phyloP scores from a whole-genome alignment of 805 yeast genomes.

The Millerozyma miso region DNA sequence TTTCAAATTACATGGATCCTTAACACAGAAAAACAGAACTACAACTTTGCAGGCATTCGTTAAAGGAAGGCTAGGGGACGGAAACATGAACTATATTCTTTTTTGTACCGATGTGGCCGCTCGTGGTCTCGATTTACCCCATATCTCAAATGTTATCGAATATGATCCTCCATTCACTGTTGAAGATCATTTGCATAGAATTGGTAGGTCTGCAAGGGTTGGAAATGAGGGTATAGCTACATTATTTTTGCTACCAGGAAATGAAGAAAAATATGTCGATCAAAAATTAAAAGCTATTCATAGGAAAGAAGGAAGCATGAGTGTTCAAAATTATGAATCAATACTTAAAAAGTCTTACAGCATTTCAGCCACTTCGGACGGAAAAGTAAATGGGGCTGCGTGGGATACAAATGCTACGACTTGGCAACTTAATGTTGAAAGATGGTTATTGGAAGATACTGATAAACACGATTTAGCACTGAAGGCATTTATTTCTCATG shows the following conservation, averaged over 20 bases:
- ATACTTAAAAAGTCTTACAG: conserved; percentile 25
- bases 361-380: conserved; percentile 31
- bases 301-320: conserved; percentile 31
- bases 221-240: conserved; percentile 79
- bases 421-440: conserved; percentile 87
- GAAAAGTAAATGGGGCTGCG: conserved; percentile 40
- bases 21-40: conserved; percentile 79
- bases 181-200: conserved; percentile 94
- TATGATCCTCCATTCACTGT: conserved; percentile 92
- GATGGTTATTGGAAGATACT: conserved; percentile 75
- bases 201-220: conserved; percentile 98
- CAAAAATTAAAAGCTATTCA: conserved; percentile 39
- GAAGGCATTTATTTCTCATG: conserved; percentile 80
- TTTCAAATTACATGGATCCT: conserved; percentile 82
- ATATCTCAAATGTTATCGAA: conserved; percentile 81
- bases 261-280: conserved; percentile 78
- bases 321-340: conserved; percentile 31
- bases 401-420: conserved; percentile 97
- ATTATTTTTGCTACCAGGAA: conserved; percentile 81
- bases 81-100: conserved; percentile 38
- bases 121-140: conserved; percentile 90
- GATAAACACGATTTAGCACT: conserved; percentile 62
- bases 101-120: conserved; percentile 98
- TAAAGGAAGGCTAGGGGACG: conserved; percentile 13
- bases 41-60: conserved; percentile 66